Evolutionary conservation across 139 green algal species (phyloP), one percentile per base, ranked within the genome.

Genomic region (Pedinophyceae sp.): DNA sequence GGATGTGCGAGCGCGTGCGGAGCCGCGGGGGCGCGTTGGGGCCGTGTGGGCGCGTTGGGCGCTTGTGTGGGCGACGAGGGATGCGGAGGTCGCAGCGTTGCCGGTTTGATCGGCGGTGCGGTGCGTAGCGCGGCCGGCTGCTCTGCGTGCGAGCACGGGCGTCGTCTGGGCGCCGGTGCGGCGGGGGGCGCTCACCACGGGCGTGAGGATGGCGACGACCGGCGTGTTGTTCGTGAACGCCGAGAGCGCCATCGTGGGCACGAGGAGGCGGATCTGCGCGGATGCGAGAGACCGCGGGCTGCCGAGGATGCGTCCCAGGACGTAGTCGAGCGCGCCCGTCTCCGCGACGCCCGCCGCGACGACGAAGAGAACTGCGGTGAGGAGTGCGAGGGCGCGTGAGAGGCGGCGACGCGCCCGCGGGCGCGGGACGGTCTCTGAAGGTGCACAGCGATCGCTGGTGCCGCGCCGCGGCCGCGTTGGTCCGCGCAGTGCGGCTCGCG

Each of bases 221-320:
- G 75, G 81, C 19, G 83, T 88, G 74, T 91, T 91, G 77, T 87
- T 86, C 19, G 88, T 66, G 59, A 91, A 88, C 16, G 79, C 81
- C 18, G 64, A 79, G 1, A 74, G 48, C n/a, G 70, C 22, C 59
- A 68, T 65, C 24, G 75, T 56, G 4, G 76, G 76, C 0, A 78
- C 16, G 28, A 65, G 64, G 50, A 78, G 59, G 51, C 69, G 58
- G 2, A 70, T 27, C 50, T 76, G 68, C 30, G 56, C 60, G 22
- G 23, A 7, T 30, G 48, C 23, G 5, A 22, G 16, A 13, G 26
- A 46, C 15, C 24, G 24, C 27, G 27, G 24, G 28, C 2, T 17
- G 52, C 62, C 51, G 30, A 69, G 52, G 65, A 66, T 61, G 15
- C 28, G 53, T 5, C 61, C 61, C 27, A 73, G 45, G 30, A 73